These are phyloP conservation scores for Trichophyton benhamiae DNA, from an alignment of 2,329 filamentous ascomycete species.

Conservation along the genomic window DNA sequence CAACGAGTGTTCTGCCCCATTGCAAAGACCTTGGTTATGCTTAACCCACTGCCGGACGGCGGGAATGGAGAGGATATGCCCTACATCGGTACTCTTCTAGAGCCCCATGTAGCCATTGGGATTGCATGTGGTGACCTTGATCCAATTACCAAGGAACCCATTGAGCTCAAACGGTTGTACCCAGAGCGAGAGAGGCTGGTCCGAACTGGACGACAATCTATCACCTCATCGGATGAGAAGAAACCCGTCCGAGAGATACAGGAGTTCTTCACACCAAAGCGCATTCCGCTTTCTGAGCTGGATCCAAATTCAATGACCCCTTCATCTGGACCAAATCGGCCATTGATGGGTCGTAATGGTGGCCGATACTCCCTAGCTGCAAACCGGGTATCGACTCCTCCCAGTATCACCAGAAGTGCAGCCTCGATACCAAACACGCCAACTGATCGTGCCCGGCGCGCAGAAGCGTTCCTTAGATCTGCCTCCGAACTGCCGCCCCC, in stretches of 20 bases:
- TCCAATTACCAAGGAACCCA: slow-evolving; percentile 69
- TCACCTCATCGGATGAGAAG: slow-evolving; percentile 37
- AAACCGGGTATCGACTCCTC: slow-evolving; percentile 34
- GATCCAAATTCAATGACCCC: slow-evolving; percentile 56
- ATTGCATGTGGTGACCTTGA: slow-evolving; percentile 75
- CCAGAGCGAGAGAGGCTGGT: slow-evolving; percentile 24
- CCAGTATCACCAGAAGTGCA: slow-evolving; percentile 24
- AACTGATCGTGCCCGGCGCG: slow-evolving; percentile 31
- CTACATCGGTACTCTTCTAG: slow-evolving; percentile 66
- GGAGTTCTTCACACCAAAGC: slow-evolving; percentile 52
- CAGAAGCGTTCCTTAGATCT: slow-evolving; percentile 29
- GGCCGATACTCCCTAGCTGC: slow-evolving; percentile 44
- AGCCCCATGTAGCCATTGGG: slow-evolving; percentile 54
- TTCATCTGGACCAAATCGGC: slow-evolving; percentile 50
- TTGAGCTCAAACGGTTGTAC: slow-evolving; percentile 30
- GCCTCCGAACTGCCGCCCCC: slow-evolving; percentile 30
- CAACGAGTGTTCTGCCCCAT: slow-evolving; percentile 87
- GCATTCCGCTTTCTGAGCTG: slow-evolving; percentile 53
- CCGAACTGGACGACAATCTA: slow-evolving; percentile 29
- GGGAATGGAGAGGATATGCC: slow-evolving; percentile 58
- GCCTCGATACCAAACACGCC: slow-evolving; percentile 26
- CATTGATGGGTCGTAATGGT: slow-evolving; percentile 38
- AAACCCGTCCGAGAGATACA: slow-evolving; percentile 52
- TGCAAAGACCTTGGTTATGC: slow-evolving; percentile 56
- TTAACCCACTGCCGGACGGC: slow-evolving; percentile 54